These are phyloP conservation scores for Cryphonectria carpinicola DNA, from an alignment of 2,329 filamentous ascomycete genomes.

Conservation along the genomic window DNA sequence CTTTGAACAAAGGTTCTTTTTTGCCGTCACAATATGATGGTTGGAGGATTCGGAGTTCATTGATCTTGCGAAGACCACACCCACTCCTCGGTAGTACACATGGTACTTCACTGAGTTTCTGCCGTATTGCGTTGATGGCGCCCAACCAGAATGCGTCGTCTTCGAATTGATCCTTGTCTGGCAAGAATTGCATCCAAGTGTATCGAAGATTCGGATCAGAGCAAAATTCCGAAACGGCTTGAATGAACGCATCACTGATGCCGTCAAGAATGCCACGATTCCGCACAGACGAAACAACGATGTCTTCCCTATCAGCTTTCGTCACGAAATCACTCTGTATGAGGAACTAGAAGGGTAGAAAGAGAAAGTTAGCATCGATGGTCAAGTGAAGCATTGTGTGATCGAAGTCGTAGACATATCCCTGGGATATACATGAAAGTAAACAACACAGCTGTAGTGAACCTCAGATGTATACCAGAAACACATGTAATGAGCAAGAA, in stretches of 20 bases:
- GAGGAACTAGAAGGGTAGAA: conserved; percentile 43
- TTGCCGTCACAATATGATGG: conserved; percentile 22
- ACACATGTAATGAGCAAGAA: background rate
- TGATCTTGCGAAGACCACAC: conserved; percentile 10
- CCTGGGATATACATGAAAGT: background rate
- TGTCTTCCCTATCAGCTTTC: conserved; percentile 47
- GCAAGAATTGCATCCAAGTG: conserved; percentile 51
- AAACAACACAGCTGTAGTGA: background rate
- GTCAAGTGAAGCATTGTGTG: background rate
- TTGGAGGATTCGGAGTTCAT: conserved; percentile 15
- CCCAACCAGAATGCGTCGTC: conserved; percentile 37
- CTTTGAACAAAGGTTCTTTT: conserved; percentile 34
- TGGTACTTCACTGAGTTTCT: conserved; percentile 27
- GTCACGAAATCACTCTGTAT: conserved; percentile 57
- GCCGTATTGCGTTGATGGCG: conserved; percentile 35
- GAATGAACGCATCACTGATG: conserved; percentile 45
- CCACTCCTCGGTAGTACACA: conserved; percentile 24
- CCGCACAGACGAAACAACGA: conserved; percentile 42
- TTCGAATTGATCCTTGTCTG: conserved; percentile 33
- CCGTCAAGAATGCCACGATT: conserved; percentile 43
- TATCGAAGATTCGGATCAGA: conserved; percentile 43
- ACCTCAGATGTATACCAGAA: background rate
- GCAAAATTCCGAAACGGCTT: conserved; percentile 45
- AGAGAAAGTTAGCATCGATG: background rate
- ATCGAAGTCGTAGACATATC: background rate